Evolutionary conservation across 2,329 filamentous ascomycete genomes (phyloP).

Genomic region (Diaporthe sp.): DNA sequence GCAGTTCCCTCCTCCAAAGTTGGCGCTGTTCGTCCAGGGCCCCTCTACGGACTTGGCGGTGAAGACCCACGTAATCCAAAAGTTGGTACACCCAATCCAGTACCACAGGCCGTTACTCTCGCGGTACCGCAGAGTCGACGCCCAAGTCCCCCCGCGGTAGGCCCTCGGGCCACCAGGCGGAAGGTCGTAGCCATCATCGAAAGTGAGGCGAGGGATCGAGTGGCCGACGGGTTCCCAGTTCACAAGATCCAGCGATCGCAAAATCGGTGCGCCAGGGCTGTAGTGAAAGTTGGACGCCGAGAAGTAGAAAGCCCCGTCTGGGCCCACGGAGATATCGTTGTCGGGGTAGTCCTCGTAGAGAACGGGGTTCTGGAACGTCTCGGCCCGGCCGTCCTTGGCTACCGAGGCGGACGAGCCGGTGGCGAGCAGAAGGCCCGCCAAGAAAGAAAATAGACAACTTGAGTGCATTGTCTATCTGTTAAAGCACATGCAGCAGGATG

Average conservation of each 20-base stretch:
- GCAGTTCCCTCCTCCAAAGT: constrained; percentile 56
- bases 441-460: not conserved
- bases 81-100: constrained; percentile 70
- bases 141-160: constrained; percentile 70
- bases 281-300: constrained; percentile 33
- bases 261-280: constrained; percentile 62
- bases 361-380: constrained; percentile 40
- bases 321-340: constrained; percentile 40
- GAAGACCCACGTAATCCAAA: constrained; percentile 65
- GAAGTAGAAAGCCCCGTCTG: constrained; percentile 19
- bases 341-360: constrained; percentile 54
- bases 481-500: not conserved
- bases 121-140: constrained; percentile 66
- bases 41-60: constrained; percentile 58
- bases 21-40: constrained; percentile 57
- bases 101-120: constrained; percentile 63
- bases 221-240: constrained; percentile 64
- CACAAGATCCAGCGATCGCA: constrained; percentile 68
- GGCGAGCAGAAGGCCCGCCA: constrained; percentile 6
- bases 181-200: constrained; percentile 63
- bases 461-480: constrained; percentile 18
- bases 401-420: constrained; percentile 6
- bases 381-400: constrained; percentile 2
- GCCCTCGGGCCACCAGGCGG: constrained; percentile 53
- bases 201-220: constrained; percentile 60